Evolutionary conservation across 441 rosid genomes (phyloP).

Genomic region (Populus hybrid): DNA sequence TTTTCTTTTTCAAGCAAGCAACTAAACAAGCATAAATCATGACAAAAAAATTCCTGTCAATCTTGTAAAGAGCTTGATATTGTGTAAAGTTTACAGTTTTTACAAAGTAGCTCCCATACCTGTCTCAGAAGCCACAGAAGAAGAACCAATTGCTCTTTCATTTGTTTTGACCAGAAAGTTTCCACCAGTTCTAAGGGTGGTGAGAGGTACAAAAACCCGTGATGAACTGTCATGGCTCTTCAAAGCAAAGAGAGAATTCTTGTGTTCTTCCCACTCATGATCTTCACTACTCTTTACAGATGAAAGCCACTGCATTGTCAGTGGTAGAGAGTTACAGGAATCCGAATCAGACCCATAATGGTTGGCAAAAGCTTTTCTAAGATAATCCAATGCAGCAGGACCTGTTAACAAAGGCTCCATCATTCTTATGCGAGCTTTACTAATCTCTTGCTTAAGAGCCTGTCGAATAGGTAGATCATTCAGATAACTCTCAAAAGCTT

Average conservation of each 20-base stretch:
- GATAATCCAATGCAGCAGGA: conserved; percentile 77
- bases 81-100: background rate
- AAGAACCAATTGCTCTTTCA: background rate
- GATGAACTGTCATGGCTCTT: conserved; percentile 37
- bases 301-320: conserved; percentile 62
- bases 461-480: conserved; percentile 19
- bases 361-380: conserved; percentile 57
- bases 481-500: background rate
- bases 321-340: conserved; percentile 48
- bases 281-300: conserved; percentile 41
- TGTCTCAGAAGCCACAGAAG: conserved; percentile 9
- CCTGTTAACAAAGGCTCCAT: conserved; percentile 84
- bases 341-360: conserved; percentile 50
- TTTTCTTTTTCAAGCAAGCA: background rate
- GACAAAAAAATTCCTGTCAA: background rate
- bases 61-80: background rate
- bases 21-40: background rate
- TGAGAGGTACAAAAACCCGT: conserved; percentile 35
- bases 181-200: conserved; percentile 59
- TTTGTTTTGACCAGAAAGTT: conserved; percentile 7
- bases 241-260: conserved; percentile 42
- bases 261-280: conserved; percentile 79
- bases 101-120: too few species aligned
- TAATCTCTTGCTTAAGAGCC: conserved; percentile 74
- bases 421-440: conserved; percentile 63